phyloP scores from a whole-genome alignment of 2,329 filamentous ascomycete genomes.

The Nemania diffusa region DNA sequence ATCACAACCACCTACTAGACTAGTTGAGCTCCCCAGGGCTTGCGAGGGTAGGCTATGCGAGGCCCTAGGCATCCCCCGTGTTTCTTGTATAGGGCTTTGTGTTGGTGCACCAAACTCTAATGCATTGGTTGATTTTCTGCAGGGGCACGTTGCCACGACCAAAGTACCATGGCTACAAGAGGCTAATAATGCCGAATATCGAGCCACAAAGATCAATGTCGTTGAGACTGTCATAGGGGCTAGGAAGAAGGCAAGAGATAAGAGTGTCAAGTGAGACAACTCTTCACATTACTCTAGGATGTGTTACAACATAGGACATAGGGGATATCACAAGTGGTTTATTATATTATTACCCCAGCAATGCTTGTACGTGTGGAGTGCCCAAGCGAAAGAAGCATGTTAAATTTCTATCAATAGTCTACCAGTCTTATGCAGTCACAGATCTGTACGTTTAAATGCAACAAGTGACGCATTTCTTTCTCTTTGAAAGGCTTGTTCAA shows the following conservation, averaged over 20 bases:
- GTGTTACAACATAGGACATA: not conserved
- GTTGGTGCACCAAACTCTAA: constrained; percentile 66
- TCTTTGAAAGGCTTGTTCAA: not conserved
- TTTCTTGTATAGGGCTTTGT: constrained; percentile 71
- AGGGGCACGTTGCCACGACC: constrained; percentile 62
- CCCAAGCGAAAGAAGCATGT: not conserved
- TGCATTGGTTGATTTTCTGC: constrained; percentile 66
- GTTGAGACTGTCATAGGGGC: constrained; percentile 55
- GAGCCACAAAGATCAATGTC: constrained; percentile 59
- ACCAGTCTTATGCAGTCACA: not conserved
- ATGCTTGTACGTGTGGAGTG: not conserved
- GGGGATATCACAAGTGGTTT: not conserved
- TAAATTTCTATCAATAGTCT: not conserved
- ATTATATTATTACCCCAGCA: not conserved
- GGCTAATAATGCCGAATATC: constrained; percentile 53
- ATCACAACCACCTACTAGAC: constrained; percentile 57
- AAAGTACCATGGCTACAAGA: constrained; percentile 68
- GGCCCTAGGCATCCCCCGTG: constrained; percentile 69
- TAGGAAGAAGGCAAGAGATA: constrained; percentile 48
- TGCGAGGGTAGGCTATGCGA: constrained; percentile 67
- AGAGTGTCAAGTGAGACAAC: constrained; percentile 1
- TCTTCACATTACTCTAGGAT: rapidly evolving
- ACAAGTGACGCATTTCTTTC: not conserved
- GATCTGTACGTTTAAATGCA: not conserved
- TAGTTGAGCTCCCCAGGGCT: constrained; percentile 71